Evolutionary conservation across 2,329 filamentous ascomycete species (phyloP), one percentile per base, ranked within the genome.

Genomic region (Xylariaceae sp.): DNA sequence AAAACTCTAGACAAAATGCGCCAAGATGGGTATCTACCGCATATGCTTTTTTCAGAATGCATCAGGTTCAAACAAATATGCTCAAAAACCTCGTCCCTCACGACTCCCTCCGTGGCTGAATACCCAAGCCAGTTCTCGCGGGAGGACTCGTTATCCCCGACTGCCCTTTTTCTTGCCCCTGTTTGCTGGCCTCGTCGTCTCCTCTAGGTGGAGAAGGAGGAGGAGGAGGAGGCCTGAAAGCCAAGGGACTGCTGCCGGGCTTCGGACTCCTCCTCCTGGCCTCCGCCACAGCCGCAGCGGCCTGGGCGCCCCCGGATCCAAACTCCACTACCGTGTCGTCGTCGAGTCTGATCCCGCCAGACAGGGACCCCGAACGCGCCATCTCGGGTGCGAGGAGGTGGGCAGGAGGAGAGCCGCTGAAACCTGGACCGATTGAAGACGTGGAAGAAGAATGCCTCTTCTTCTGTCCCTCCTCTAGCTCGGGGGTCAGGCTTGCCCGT

Each of bases 241-340:
- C 38, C 8, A 44, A 33, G 18, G 45, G 45, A 18, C 45, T 48
- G 15, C 15, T 30, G 9, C 43, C 35, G 15, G 36, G 29, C 9
- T 40, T 30, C 5, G 46, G 46, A 12, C 43, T 44, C 15, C 15
- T 36, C 18, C 26, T 34, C 26, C 18, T 41, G 27, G 23, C 38
- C 34, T 36, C 46, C 4, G 35, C 45, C 11, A 38, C 23, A 5
- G 34, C 26, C 17, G 34, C 41, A 8, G 42, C 42, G 13, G 36
- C 17, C 7, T 35, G 34, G 6, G 37, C 27, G 9, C 41, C 29
- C 15, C 48, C 46, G 2, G 50, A 46, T 8, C 55, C 57, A 23
- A 59, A 60, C 36, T 53, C 56, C 18, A 59, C 50, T 2, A 58
- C 39, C 5, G 40, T 46, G 3, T 56, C 56, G 23, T 57, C 44